phyloP scores from a whole-genome alignment of 208 protist genomes.

The Trypanosomatidae sp. region DNA sequence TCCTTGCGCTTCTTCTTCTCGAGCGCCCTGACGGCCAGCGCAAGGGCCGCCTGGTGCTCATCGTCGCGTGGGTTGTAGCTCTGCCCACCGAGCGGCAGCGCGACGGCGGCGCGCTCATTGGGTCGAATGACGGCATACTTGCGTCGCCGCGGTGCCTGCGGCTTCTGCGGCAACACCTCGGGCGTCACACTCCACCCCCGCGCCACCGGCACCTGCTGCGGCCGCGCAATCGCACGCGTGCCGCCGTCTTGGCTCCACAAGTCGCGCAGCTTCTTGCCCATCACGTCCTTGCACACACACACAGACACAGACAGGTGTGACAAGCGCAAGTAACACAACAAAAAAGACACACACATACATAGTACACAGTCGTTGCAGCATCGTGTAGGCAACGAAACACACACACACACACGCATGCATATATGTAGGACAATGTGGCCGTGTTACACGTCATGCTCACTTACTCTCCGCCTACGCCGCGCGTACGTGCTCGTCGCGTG shows the following conservation, averaged over 20 bases:
- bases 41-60: slow-evolving; percentile 64
- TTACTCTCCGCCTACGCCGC: too few relatives aligned
- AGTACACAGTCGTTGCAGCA: background rate
- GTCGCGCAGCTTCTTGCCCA: slow-evolving; percentile 33
- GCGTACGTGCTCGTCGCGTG: background rate
- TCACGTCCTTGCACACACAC: background rate
- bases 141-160: slow-evolving; percentile 40
- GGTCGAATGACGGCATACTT: slow-evolving; percentile 59
- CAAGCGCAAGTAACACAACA: background rate
- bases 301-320: background rate
- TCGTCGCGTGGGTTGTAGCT: slow-evolving; percentile 77
- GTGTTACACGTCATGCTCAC: background rate
- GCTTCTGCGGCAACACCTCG: slow-evolving; percentile 39
- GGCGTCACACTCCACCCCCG: slow-evolving; percentile 50
- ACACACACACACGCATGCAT: background rate
- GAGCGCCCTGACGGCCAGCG: slow-evolving; percentile 38
- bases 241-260: slow-evolving; percentile 37
- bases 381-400: background rate
- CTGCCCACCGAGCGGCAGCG: slow-evolving; percentile 53
- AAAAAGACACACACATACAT: background rate
- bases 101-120: slow-evolving; percentile 72
- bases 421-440: background rate
- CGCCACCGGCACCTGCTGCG: slow-evolving; percentile 23
- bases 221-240: slow-evolving; percentile 31
- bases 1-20: slow-evolving; percentile 46